Evolutionary conservation across 2,329 filamentous ascomycete species (phyloP), one percentile per base, ranked within the genome.

Genomic region (Ascochyta clinopodiicola): DNA sequence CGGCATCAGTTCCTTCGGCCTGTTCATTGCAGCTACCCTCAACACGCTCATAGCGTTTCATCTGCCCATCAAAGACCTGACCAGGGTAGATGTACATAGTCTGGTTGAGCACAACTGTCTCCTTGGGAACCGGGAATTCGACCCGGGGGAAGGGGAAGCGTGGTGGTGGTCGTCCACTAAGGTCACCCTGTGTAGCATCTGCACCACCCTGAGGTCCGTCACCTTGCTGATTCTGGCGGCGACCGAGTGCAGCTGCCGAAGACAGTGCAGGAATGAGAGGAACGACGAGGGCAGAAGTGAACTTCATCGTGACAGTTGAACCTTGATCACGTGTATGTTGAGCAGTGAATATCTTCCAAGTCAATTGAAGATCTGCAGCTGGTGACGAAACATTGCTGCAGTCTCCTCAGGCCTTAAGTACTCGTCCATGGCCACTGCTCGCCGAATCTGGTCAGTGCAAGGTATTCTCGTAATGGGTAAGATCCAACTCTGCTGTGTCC

Each of bases 11-110:
- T 29, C 63, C 65, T 34, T 68, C 65, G 3, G 65, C 65, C 44
- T 68, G 65, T 29, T 68, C 65, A 35, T 63, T 66, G 42, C 65
- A 68, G 37, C 60, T 63, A 15, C 65, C 65, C 34, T 68, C 63
- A 8, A 42, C 53, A 31, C 63, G 63, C 56, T 68, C 65, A 24
- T 68, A 68, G 31, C 65, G 63, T 59, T 66, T 68, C 65, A 68
- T 68, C 40, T 66, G 56, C 21, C 65, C 65, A 42, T 68, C 65
- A 8, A 66, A 68, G 22, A 66, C 58, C 50, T 68, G 52, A 2
- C 65, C 65, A 8, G 63, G 62, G 21, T 56, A 57, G 39, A 68
- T 65, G 52, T 68, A 68, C 59, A 60, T 62, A 38, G 63, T 65
- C 60, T 66, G 59, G 12, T 63, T 66, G 36, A 68, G 52, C 17